Evolutionary conservation across 1,284 basidiomycete species (phyloP).

Genomic region (Neonothopanus nambi): DNA sequence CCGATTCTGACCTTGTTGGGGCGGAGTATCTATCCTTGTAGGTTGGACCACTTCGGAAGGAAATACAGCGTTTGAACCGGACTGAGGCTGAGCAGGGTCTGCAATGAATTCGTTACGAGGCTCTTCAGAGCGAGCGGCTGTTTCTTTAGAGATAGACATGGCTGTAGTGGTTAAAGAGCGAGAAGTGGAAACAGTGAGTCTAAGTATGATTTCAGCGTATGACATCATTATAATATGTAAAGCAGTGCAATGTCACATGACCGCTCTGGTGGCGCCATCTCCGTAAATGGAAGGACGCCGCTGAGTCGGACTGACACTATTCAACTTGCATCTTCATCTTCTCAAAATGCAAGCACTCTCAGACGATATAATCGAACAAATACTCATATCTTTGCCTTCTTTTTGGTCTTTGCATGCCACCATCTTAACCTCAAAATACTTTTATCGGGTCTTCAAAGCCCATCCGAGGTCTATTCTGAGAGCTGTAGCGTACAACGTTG

Average conservation of each 20-base stretch:
- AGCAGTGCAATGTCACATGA: too few relatives aligned
- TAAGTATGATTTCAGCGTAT: too few relatives aligned
- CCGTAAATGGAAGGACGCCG: neutral
- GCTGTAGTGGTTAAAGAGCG: neutral
- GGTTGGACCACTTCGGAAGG: slow-evolving; percentile 30
- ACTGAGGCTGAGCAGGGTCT: slow-evolving; percentile 4
- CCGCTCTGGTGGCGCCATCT: neutral
- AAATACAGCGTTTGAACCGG: slow-evolving; percentile 6
- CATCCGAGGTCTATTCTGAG: slow-evolving; percentile 27
- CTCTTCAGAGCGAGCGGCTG: neutral
- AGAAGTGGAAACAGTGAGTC: neutral
- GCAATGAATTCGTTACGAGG: neutral
- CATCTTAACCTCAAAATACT: slow-evolving; percentile 24
- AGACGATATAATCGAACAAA: slow-evolving; percentile 26
- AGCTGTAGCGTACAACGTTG: slow-evolving; percentile 25
- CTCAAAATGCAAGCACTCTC: slow-evolving; percentile 1
- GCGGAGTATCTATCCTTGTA: slow-evolving; percentile 26
- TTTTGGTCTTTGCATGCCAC: slow-evolving; percentile 23
- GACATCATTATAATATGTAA: too few relatives aligned
- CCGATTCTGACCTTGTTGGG: slow-evolving; percentile 37
- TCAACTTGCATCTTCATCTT: neutral
- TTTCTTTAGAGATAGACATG: slow-evolving; percentile 2
- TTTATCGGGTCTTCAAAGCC: slow-evolving; percentile 23
- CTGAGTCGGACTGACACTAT: neutral
- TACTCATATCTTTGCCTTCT: slow-evolving; percentile 24